Base-by-base conservation (phyloP, 345 rosid species). In the Hibiscus syriacus region DNA sequence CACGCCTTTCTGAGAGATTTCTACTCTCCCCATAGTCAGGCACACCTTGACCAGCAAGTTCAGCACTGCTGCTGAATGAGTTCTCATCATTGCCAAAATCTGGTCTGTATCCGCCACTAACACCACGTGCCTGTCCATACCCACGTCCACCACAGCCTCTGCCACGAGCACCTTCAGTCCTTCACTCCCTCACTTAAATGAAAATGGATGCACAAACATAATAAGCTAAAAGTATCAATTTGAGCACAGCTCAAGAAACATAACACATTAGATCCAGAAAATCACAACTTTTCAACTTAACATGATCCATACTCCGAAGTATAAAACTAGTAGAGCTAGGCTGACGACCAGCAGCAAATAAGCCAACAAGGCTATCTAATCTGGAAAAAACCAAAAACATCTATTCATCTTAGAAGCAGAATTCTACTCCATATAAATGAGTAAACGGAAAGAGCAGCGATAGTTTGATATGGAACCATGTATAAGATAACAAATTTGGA, bases 271-370 rank as follows among this genome's bases (percentile, higher is more conserved):
- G 30, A 55, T 12, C 60, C 3, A 4, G 32, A 55, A 55, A 55
- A 22, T 12, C 34, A 4, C 10, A 55, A 55, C 60, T 55, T 22
- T 27, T 14, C 2, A 0, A 4, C 36, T 5, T 26, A 27, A 55
- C 36, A 55, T 26, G 32, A 55, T 26, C 5, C 19, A 55, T 11
- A 54, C 27, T 20, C 16, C 23, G 4, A 22, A 53, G 29, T 3
- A 53, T 8, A 16, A 22, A 22, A 53, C 56, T 7, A 53, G 94
- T 79, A 73, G 98, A 90, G 80, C 87, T 87, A 75, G 97, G 98
- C 79, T 90, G 97, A 82, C 96, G 89, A 75, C 97, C 97, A 74
- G 98, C 97, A 76, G 96, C 89, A 86, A 89, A 93, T 76, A 93
- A 79, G 72, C 98, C 96, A 68, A 90, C 86, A 72, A 90, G 96